phyloP scores from a whole-genome alignment of 768 basidiomycete genomes.

The Candolleomyces eurysporus region DNA sequence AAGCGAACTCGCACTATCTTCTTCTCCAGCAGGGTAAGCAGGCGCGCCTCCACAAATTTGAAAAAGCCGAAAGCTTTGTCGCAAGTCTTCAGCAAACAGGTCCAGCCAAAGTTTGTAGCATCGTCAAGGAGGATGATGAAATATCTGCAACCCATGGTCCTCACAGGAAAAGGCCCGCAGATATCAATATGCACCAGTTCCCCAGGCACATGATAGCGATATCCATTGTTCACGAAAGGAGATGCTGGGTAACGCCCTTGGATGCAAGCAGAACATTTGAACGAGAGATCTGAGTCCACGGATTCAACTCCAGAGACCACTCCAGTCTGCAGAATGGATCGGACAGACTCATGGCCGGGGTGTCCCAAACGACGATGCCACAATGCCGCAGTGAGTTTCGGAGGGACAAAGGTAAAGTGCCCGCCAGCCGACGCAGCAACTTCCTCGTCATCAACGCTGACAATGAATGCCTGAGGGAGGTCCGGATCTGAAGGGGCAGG shows the following conservation, averaged over 20 bases:
- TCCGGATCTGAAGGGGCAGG: background rate
- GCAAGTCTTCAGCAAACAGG: no score
- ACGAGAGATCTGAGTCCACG: background rate
- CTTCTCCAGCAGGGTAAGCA: no score
- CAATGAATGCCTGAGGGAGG: constrained; percentile 5
- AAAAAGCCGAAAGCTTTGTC: no score
- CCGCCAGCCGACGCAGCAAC: background rate
- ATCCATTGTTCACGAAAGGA: constrained; percentile 4
- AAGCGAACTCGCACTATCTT: no score
- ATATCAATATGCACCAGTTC: constrained; percentile 24
- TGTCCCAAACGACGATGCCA: constrained; percentile 27
- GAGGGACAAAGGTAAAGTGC: constrained; percentile 2
- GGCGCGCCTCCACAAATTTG: no score
- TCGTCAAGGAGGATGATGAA: constrained; percentile 18
- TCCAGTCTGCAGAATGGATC: constrained; percentile 12
- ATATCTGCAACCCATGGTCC: constrained; percentile 5
- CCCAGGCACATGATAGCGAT: constrained; percentile 9
- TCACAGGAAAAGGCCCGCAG: constrained; percentile 21
- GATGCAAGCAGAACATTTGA: constrained; percentile 19
- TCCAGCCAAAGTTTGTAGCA: constrained; percentile 15
- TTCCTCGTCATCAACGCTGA: background rate
- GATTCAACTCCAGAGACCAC: constrained; percentile 16
- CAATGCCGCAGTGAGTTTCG: no score
- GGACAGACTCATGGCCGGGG: constrained; percentile 16
- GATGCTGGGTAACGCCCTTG: constrained; percentile 20